These are phyloP conservation scores for Misopates orontium DNA, from an alignment of 257 asterid species.

Conservation along the genomic window DNA sequence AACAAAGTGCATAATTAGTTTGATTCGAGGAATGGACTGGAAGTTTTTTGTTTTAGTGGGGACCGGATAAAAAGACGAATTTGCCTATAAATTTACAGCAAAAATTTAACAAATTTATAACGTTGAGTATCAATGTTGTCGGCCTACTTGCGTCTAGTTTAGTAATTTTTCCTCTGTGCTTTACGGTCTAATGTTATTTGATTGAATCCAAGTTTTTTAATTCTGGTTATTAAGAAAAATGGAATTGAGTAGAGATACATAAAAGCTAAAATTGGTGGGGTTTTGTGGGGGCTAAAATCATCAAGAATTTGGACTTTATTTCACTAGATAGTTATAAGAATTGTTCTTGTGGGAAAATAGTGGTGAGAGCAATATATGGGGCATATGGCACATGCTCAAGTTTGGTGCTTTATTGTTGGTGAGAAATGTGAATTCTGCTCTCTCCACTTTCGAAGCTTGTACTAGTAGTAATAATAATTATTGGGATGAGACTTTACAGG, in stretches of 20 bases:
- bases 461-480: conserved; percentile 7
- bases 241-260: conserved; percentile 14
- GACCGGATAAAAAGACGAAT: conserved; percentile 29
- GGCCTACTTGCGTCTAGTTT: conserved; percentile 39
- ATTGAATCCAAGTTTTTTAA: not conserved
- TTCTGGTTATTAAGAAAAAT: not conserved
- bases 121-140: conserved; percentile 29
- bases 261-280: conserved; percentile 13
- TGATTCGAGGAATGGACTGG: conserved; percentile 12
- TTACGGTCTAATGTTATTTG: conserved; percentile 14
- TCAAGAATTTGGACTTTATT: conserved; percentile 1
- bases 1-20: not conserved
- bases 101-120: conserved; percentile 7
- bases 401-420: conserved; percentile 38
- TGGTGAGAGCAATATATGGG: conserved; percentile 31
- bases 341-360: conserved; percentile 25
- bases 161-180: conserved; percentile 21
- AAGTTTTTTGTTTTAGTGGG: conserved; percentile 6
- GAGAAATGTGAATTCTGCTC: conserved; percentile 36
- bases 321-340: not conserved
- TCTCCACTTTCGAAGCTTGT: conserved; percentile 31
- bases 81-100: conserved; percentile 19
- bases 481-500: not conserved
- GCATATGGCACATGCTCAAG: conserved; percentile 30
- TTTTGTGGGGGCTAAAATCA: conserved; percentile 1